Evolutionary conservation across 148 eudicot genomes (phyloP), one percentile per base, ranked within the genome.

Genomic region (Cornus kousa): DNA sequence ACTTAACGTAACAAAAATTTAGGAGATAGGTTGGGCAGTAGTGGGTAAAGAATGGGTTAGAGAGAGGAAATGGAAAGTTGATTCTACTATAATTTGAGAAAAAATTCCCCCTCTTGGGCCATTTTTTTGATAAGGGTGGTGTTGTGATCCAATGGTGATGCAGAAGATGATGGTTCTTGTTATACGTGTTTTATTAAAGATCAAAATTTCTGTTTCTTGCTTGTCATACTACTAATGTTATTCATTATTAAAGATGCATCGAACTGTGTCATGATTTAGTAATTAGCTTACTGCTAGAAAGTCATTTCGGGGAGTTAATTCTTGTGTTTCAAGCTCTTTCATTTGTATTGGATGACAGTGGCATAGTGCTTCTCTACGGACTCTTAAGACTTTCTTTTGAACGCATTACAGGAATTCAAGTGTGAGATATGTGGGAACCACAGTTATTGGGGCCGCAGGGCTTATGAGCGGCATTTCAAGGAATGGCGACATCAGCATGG

Each of bases 401-500:
- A 28, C 79, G 73, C 57, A 20, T 72, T 59, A 74, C 89, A 96
- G 99, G 99, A 96, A 81, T 96, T 96, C 82, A 96, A 92, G 80
- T 96, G 99, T 80, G 98, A 96, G 87, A 96, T 96, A 70, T 96
- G 99, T 82, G 98, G 99, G 37, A 96, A 92, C 85, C 92, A 93
- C 62, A 96, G 97, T 84, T 96, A 96, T 67, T 92, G 97, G 95
- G 99, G 99, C 55, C 98, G 99, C 57, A 90, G 99, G 83, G 99
- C 99, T 24, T 96, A 89, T 71, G 99, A 96, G 85, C 88, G 99
- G 37, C 99, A 96, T 81, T 96, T 96, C 78, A 96, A 96, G 88
- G 99, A 96, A 88, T 92, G 89, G 90, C 89, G 95, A 80, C 99
- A 96, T 82, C 99, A 96, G 68, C 97, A 96, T 85, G 99, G 99